Evolutionary conservation across 31 red algal genomes (phyloP), one percentile per base, ranked within the genome.

Genomic region (Endocladia muricata): DNA sequence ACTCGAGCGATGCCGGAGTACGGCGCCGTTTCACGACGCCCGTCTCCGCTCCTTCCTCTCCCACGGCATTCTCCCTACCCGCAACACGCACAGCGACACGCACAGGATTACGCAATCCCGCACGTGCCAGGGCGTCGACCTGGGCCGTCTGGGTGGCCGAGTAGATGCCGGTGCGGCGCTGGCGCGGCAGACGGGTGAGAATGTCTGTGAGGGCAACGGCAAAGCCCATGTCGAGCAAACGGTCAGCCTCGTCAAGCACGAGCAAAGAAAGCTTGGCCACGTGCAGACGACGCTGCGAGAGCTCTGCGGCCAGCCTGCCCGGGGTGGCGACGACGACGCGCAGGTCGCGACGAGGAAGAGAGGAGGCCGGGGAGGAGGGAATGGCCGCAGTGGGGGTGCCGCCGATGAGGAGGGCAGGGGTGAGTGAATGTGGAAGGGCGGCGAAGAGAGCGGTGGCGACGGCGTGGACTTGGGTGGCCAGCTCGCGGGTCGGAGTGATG

Each of bases 181-280:
- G 85, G 15, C 64, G 51, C 5, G 94, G 94, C 29, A 97, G 77
- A 22, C 79, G 77, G 26, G 77, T 71, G 1, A 97, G 60, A 62
- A 97, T 97, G 52, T 79, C 61, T 21, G 82, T 90, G 17, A 95
- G 78, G 7, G 96, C 86, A 1, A 90, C 78, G 25, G 77, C 37
- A 67, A 99, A 95, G 1, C 96, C 91, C 75, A 93, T 87, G 52
- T 99, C 96, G 49, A 99, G 51, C 23, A 99, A 62, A 13, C 85
- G 74, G 55, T 99, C 96, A 28, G 96, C 96, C 61, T 99, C 96
- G 64, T 99, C 96, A 25, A 99, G 69, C 23, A 99, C 78, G 19
- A 99, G 77, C 36, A 93, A 70, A 43, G 84, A 66, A 17, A 97
- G 68, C 11, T 38, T 70, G 6, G 60, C 36, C 13, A 68, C 21